A percentile compares a stretch with the other conserved stretches of the same genome.
Evolutionary conservation across 73 alveolate genomes (phyloP).

Genomic region (Diophrys appendiculata): DNA sequence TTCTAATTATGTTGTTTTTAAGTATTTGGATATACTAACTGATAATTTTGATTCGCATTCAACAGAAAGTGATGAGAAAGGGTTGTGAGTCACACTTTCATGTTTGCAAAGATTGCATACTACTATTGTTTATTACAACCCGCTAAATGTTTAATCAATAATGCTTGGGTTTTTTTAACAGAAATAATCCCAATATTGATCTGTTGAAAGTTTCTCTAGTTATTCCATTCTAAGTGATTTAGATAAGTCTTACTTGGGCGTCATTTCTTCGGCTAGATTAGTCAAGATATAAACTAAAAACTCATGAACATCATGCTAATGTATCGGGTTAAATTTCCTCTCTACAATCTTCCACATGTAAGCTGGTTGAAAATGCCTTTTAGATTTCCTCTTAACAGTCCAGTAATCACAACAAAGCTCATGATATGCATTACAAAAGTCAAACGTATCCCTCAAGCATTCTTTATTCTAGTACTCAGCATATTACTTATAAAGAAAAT

Average conservation of each 20-base stretch:
- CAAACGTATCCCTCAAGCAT: conserved; percentile 16
- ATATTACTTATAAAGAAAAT: conserved; percentile 21
- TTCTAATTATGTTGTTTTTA: conserved; percentile 21
- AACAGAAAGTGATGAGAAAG: conserved; percentile 36
- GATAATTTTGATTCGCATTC: conserved; percentile 24
- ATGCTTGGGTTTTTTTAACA: conserved; percentile 43
- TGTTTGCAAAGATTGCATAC: conserved; percentile 25
- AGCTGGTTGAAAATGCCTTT: not conserved
- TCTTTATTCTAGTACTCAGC: conserved; percentile 7
- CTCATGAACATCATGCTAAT: conserved; percentile 57
- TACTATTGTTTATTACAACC: conserved; percentile 43
- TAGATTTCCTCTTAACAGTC: conserved; percentile 8
- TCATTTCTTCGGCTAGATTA: conserved; percentile 32
- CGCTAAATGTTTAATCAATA: conserved; percentile 31
- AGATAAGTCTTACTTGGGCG: conserved; percentile 18
- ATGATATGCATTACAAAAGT: conserved; percentile 16
- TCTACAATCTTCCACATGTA: not conserved
- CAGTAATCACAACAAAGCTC: conserved; percentile 34
- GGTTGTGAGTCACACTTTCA: conserved; percentile 40
- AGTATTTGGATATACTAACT: conserved; percentile 19
- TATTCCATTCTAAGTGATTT: not conserved
- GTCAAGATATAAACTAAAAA: conserved; percentile 44
- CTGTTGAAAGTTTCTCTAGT: conserved; percentile 25
- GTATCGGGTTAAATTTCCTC: conserved; percentile 38
- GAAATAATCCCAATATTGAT: conserved; percentile 25